phyloP scores from a whole-genome alignment of 129 eudicot species.

The Flaveria robusta region DNA sequence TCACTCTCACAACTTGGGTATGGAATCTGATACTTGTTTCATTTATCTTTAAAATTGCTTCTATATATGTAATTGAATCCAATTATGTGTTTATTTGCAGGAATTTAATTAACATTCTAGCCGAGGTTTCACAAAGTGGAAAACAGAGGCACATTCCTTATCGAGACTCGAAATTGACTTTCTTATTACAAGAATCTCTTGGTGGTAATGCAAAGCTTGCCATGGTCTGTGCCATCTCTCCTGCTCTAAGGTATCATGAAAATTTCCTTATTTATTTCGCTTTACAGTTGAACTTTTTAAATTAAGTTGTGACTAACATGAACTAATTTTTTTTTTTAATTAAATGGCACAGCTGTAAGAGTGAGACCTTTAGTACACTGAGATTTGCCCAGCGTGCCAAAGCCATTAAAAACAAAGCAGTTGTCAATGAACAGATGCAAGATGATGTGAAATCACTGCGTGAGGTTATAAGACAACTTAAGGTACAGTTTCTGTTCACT shows the following conservation, averaged over 20 bases:
- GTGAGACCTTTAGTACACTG: constrained; percentile 89
- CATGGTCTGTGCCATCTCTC: constrained; percentile 98
- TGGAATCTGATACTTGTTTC: constrained; percentile 7
- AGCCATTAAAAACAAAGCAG: constrained; percentile 93
- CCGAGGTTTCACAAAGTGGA: constrained; percentile 97
- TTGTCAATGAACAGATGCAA: constrained; percentile 85
- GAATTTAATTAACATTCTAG: constrained; percentile 87
- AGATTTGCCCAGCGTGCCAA: constrained; percentile 98
- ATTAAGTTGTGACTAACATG: neutral
- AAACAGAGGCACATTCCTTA: constrained; percentile 96
- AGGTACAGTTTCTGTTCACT: constrained; percentile 40
- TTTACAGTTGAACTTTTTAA: neutral
- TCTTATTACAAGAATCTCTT: constrained; percentile 91
- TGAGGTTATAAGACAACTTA: constrained; percentile 78
- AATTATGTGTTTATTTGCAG: constrained; percentile 40
- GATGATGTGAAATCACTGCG: constrained; percentile 87
- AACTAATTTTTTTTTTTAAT: constrained; percentile 10
- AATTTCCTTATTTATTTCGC: neutral
- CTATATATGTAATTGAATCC: neutral
- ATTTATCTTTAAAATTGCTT: neutral
- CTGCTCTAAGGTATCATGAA: constrained; percentile 63
- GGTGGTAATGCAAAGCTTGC: constrained; percentile 98
- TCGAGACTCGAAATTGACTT: constrained; percentile 94
- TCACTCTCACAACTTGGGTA: constrained; percentile 99
- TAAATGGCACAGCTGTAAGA: constrained; percentile 70